These are phyloP conservation scores for Evansstolkia leycettana DNA, from an alignment of 495 filamentous ascomycete genomes.

Conservation along the genomic window DNA sequence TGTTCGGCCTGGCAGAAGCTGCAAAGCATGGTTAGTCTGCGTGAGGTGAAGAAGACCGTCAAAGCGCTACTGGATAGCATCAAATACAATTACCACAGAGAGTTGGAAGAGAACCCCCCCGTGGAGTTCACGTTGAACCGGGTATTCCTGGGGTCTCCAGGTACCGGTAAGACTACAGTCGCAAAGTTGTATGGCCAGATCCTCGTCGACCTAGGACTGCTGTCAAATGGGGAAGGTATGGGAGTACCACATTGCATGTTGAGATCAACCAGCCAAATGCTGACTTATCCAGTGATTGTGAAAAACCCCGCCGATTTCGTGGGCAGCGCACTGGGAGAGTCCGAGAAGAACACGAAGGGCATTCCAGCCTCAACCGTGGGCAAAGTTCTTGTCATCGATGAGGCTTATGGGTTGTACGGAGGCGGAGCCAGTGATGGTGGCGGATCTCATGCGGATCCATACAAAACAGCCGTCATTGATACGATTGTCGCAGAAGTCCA, in stretches of 20 bases:
- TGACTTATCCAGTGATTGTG: constrained; percentile 35
- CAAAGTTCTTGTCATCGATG: constrained; percentile 69
- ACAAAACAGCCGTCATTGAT: constrained; percentile 54
- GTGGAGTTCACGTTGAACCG: constrained; percentile 52
- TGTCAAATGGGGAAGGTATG: constrained; percentile 52
- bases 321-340: constrained; percentile 47
- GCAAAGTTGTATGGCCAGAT: constrained; percentile 63
- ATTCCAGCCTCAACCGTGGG: constrained; percentile 54
- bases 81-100: constrained; percentile 47
- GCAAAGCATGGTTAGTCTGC: constrained; percentile 46
- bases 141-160: constrained; percentile 60
- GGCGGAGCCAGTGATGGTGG: constrained; percentile 10
- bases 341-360: constrained; percentile 59
- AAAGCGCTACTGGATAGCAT: constrained; percentile 44
- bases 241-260: background rate
- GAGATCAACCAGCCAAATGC: constrained; percentile 1
- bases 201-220: constrained; percentile 44
- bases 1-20: constrained; percentile 48
- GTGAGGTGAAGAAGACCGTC: constrained; percentile 50
- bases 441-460: constrained; percentile 34
- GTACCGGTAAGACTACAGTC: constrained; percentile 68
- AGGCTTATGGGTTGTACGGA: constrained; percentile 49
- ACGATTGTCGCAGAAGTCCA: constrained; percentile 82
- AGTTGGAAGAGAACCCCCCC: constrained; percentile 43
- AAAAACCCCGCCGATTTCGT: constrained; percentile 69